phyloP scores from a whole-genome alignment of 129 eudicot species.

The Solidago caesia region DNA sequence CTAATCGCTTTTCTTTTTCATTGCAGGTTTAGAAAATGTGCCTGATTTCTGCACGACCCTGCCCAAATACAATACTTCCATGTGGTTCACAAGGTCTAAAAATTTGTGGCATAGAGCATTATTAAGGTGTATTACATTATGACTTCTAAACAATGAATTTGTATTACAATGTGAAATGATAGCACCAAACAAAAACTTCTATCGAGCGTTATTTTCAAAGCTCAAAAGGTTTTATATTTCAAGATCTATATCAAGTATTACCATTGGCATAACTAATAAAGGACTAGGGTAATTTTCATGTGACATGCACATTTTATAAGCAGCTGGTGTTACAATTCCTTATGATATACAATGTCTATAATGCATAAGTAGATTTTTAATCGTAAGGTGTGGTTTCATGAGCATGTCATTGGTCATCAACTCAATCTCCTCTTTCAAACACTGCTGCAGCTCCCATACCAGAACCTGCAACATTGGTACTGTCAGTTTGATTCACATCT shows the following conservation, averaged over 20 bases:
- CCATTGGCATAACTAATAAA: background rate
- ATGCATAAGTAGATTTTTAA: background rate
- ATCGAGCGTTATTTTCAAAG: background rate
- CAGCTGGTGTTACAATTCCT: background rate
- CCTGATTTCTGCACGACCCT: background rate
- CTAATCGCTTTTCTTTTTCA: background rate
- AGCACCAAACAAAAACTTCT: background rate
- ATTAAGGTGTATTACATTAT: slow-evolving; percentile 15
- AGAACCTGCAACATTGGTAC: slow-evolving; percentile 42
- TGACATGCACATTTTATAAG: background rate
- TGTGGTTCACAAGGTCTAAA: slow-evolving; percentile 10
- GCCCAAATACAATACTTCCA: background rate
- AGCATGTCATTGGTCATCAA: slow-evolving; percentile 20
- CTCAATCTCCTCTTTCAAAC: slow-evolving; percentile 58
- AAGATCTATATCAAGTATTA: background rate
- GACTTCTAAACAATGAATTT: background rate
- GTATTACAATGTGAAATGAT: background rate
- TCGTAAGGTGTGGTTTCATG: background rate
- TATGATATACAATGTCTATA: slow-evolving; percentile 8
- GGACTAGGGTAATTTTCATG: background rate
- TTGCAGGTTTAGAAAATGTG: background rate
- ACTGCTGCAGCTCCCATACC: slow-evolving; percentile 92
- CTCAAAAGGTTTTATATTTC: background rate
- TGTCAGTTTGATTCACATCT: background rate
- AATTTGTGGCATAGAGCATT: background rate